Evolutionary conservation across 2,329 filamentous ascomycete genomes (phyloP).

Genomic region (Plenodomus tracheiphilus): DNA sequence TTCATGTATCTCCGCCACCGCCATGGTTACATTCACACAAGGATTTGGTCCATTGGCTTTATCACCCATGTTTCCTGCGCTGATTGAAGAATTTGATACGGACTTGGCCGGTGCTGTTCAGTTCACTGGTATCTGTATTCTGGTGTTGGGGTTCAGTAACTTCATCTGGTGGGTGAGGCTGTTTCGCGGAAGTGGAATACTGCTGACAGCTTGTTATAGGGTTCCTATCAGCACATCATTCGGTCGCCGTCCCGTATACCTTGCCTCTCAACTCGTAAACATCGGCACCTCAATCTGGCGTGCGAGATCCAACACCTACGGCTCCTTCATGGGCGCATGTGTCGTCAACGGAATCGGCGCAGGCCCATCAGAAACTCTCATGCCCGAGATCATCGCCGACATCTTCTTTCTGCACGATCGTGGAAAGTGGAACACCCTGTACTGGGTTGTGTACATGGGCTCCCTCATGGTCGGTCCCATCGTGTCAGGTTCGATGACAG

Average conservation of each 20-base stretch:
- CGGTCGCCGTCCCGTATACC: constrained; percentile 58
- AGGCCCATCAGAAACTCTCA: constrained; percentile 64
- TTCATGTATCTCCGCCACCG: constrained; percentile 52
- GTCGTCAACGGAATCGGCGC: constrained; percentile 65
- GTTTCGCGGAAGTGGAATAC: background rate
- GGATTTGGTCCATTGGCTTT: constrained; percentile 60
- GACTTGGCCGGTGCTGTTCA: constrained; percentile 58
- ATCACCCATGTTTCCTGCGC: constrained; percentile 62
- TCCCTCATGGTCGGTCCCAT: constrained; percentile 63
- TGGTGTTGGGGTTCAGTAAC: constrained; percentile 63
- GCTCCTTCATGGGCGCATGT: constrained; percentile 66
- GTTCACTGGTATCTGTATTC: constrained; percentile 60
- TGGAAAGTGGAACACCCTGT: constrained; percentile 64
- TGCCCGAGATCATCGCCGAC: constrained; percentile 66
- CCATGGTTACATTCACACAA: constrained; percentile 56
- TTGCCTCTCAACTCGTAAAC: constrained; percentile 57
- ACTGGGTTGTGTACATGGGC: constrained; percentile 66
- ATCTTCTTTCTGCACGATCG: constrained; percentile 68
- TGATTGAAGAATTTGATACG: constrained; percentile 60
- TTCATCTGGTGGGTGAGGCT: constrained; percentile 56
- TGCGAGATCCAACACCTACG: constrained; percentile 60
- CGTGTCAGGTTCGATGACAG: constrained; percentile 63
- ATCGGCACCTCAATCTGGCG: constrained; percentile 61
- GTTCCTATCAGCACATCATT: constrained; percentile 60
- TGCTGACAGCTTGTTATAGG: constrained; percentile 39